Evolutionary conservation across 352 stramenopile species (phyloP).

Genomic region (Salisapilia sapeloensis): DNA sequence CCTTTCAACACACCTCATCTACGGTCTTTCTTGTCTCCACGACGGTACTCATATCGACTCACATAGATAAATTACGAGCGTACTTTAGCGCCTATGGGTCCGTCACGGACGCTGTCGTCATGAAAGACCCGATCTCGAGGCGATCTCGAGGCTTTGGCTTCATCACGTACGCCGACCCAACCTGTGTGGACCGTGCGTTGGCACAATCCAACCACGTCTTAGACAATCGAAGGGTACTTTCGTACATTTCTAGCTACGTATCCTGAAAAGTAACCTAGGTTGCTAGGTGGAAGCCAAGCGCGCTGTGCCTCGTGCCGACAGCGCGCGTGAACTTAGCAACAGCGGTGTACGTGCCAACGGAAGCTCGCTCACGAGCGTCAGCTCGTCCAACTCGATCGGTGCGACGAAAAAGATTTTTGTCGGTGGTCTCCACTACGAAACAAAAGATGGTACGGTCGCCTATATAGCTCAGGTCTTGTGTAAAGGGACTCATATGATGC

Average conservation of each 20-base stretch:
- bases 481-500: too few relatives aligned
- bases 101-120: constrained; percentile 85
- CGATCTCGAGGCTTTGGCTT: constrained; percentile 86
- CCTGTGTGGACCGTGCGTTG: constrained; percentile 79
- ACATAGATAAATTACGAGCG: constrained; percentile 70
- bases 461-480: constrained; percentile 1
- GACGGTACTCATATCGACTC: not conserved
- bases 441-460: constrained; percentile 68
- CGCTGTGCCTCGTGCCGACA: constrained; percentile 78
- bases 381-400: constrained; percentile 32
- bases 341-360: constrained; percentile 18
- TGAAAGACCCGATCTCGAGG: constrained; percentile 86
- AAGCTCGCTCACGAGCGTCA: constrained; percentile 35
- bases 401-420: constrained; percentile 88
- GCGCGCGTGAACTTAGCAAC: constrained; percentile 40
- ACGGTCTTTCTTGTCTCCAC: constrained; percentile 4
- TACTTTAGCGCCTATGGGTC: constrained; percentile 83
- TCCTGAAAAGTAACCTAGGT: constrained; percentile 1
- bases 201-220: constrained; percentile 82
- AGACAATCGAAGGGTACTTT: constrained; percentile 72
- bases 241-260: constrained; percentile 3
- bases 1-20: not conserved
- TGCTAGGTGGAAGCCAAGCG: constrained; percentile 83
- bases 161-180: constrained; percentile 83
- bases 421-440: constrained; percentile 86